Conservation (phyloP, 2,329 filamentous ascomycete genomes). For the Stagonosporopsis cucurbitacearum region DNA sequence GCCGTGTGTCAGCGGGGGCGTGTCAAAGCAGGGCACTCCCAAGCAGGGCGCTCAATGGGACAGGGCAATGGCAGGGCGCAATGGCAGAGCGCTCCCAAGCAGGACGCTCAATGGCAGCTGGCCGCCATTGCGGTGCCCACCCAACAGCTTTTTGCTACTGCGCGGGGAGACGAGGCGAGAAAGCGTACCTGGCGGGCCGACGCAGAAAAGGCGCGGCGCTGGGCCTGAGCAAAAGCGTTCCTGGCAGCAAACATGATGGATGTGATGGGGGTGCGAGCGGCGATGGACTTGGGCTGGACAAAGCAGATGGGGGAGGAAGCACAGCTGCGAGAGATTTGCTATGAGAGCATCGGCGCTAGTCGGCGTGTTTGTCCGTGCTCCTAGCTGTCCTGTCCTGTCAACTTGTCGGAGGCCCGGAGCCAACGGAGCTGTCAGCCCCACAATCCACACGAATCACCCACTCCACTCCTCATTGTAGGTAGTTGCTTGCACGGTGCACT, state of each 20-base stretch:
- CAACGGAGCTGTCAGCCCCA: slow-evolving; percentile 2
- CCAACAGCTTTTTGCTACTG: slow-evolving; percentile 29
- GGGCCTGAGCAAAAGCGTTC: slow-evolving; percentile 57
- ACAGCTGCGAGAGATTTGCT: slow-evolving; percentile 32
- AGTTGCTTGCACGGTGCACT: too few relatives aligned
- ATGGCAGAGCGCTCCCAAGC: too few relatives aligned
- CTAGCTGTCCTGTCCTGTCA: too few relatives aligned
- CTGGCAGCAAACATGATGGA: slow-evolving; percentile 71
- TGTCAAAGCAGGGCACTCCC: slow-evolving; percentile 22
- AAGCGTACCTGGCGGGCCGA: slow-evolving; percentile 58
- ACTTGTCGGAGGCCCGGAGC: slow-evolving; percentile 4
- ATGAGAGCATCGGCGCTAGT: slow-evolving; percentile 16
- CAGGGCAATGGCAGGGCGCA: not conserved
- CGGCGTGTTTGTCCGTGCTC: slow-evolving; percentile 13
- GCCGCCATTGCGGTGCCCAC: not conserved
- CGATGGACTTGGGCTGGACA: slow-evolving; percentile 36
- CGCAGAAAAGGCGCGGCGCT: slow-evolving; percentile 61
- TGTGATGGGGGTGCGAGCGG: slow-evolving; percentile 27
- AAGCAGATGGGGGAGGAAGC: slow-evolving; percentile 25
- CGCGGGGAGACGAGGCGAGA: not conserved
- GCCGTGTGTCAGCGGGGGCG: slow-evolving; percentile 29
- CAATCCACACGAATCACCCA: not conserved
- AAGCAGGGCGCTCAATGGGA: not conserved
- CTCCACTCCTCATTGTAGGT: too few relatives aligned
- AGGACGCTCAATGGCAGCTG: too few relatives aligned